phyloP scores from a whole-genome alignment of 176 grass and related monocot species.

The Avena sativa region DNA sequence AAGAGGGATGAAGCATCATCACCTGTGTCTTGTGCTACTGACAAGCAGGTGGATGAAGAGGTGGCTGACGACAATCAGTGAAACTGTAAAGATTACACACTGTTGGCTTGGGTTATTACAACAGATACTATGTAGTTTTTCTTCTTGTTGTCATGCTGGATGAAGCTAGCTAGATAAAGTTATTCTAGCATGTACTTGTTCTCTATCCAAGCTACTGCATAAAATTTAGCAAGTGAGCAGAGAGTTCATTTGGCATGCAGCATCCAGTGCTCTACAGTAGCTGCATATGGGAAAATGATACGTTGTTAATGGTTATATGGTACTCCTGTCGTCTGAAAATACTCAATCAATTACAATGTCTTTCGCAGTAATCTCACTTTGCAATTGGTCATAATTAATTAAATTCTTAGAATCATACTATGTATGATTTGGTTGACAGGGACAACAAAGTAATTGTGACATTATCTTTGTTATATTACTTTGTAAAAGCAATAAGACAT shows the following conservation, averaged over 20 bases:
- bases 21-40: neutral
- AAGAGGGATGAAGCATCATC: conserved; percentile 55
- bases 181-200: neutral
- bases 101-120: neutral
- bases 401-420: no score
- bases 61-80: neutral
- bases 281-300: neutral
- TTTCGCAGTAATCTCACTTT: neutral
- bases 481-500: no score
- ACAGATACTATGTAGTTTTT: neutral
- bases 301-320: neutral
- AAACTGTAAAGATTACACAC: neutral
- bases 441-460: no score
- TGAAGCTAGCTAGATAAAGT: neutral
- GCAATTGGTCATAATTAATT: neutral
- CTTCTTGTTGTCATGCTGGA: neutral
- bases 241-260: neutral
- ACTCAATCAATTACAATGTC: no score
- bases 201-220: neutral
- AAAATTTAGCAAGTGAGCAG: neutral
- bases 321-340: neutral
- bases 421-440: no score
- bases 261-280: neutral
- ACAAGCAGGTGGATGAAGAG: conserved; percentile 38
- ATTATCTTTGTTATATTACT: no score